Conservation (phyloP, 176 grass and related monocot genomes). For the Aechmea fasciata region DNA sequence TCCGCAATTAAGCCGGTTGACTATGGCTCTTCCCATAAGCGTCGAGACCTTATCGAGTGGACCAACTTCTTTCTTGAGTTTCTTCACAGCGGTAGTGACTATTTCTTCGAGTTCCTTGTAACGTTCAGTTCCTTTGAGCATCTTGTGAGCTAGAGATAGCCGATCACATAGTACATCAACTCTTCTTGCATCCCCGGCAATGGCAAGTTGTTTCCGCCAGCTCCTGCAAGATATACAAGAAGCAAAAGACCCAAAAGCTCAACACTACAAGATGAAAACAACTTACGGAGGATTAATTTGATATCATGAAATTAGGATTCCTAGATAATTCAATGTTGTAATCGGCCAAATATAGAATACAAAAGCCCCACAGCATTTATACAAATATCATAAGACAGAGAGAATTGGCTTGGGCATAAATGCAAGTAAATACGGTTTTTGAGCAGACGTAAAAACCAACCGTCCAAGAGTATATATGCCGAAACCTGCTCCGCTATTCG, state of each 20-base stretch:
- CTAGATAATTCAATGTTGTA: no score
- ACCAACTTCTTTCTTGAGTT: slow-evolving; percentile 74
- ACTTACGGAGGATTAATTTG: slow-evolving; percentile 9
- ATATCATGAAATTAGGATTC: background rate
- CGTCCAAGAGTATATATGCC: no score
- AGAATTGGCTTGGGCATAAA: no score
- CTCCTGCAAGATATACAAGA: slow-evolving; percentile 17
- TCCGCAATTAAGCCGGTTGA: slow-evolving; percentile 67
- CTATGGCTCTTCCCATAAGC: slow-evolving; percentile 54
- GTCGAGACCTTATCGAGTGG: slow-evolving; percentile 57
- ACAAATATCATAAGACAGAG: no score
- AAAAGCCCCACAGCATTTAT: no score
- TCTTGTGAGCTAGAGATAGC: slow-evolving; percentile 55
- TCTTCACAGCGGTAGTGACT: slow-evolving; percentile 43
- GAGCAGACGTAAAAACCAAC: no score
- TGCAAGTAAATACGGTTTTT: no score
- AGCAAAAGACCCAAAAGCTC: background rate
- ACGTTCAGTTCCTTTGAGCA: slow-evolving; percentile 55
- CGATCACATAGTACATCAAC: slow-evolving; percentile 78
- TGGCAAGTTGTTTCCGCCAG: slow-evolving; percentile 66
- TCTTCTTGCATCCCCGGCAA: slow-evolving; percentile 68
- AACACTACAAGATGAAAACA: background rate
- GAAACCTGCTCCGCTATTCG: no score
- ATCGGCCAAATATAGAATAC: no score
- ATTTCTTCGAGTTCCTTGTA: slow-evolving; percentile 52